Base-by-base conservation (phyloP, 192 early-diverging fungal species). In the Phlyctochytrium bullatum region DNA sequence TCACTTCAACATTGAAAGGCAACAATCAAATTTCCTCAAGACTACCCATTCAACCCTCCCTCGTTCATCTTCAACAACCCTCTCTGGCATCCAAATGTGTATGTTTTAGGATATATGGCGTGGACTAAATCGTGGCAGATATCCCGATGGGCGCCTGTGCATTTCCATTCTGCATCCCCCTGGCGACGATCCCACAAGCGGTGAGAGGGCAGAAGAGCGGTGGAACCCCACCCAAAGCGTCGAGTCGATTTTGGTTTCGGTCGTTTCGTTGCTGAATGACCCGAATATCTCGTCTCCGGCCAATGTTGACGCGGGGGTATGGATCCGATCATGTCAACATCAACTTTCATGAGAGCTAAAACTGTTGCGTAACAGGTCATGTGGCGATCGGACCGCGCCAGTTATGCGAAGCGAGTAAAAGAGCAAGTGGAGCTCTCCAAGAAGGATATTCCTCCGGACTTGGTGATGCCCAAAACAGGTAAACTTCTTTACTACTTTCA, bases 161-260 rank as follows among this genome's bases (percentile, higher is more conserved):
- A 86, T 86, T 33, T 86, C 84, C 30, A 86, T 86, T 62, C 76
- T 86, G 2, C 84, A 86, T 66, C 80, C 84, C 14, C 82, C 84
- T 32, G 80, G 80, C 0, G 82, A 82, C 54, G 83, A 86, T 54
- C 82, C 86, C 6, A 74, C 52, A 28, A 88, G 87, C 36, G 88
- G 88, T n/a, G 91, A 92, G 63, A 76, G 71, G 36, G 88, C 89
- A 6, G 82, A 82, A 47, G 89, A 92, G 78, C 85, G 90, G 59
- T 92, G 91, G 91, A 92, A 91, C 73, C 91, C 91, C 6, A 90
- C 89, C 29, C 91, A 91, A 59, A 64, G 65, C 20, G 80, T 85
- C 29, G 83, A 85, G 61, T 76, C 72, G 32, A 80, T 85, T 25
- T 68, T 85, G 25, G 60, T 85, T 25, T 86, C 84, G 6, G 64